A percentile compares a stretch with the other conserved stretches of the same genome.
These are phyloP conservation scores for Clonostachys solani DNA, from an alignment of 2,329 filamentous ascomycete species.

Conservation along the genomic window DNA sequence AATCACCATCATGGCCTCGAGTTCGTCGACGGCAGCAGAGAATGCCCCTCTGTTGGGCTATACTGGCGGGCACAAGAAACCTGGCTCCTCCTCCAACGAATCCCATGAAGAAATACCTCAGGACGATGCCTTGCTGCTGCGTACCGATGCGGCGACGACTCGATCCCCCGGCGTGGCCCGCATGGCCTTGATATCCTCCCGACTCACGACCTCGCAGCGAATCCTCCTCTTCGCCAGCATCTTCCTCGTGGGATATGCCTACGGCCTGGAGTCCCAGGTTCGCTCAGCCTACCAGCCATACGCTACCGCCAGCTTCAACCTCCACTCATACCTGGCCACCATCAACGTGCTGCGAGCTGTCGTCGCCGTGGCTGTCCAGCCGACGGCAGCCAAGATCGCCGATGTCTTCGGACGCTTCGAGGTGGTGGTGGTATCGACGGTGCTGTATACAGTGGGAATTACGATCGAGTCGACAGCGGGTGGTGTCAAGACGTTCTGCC, in stretches of 20 bases:
- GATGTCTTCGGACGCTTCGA: conserved; percentile 61
- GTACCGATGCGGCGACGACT: no score
- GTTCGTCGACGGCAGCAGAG: no score
- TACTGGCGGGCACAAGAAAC: no score
- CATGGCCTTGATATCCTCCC: conserved; percentile 42
- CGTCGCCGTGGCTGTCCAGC: conserved; percentile 54
- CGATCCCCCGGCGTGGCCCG: conserved; percentile 38
- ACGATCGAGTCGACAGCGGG: conserved; percentile 46
- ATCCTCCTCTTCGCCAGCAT: conserved; percentile 49
- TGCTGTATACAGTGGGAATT: conserved; percentile 52
- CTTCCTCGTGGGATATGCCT: conserved; percentile 57
- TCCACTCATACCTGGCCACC: conserved; percentile 53
- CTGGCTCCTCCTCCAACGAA: no score
- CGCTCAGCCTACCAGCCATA: conserved; percentile 48
- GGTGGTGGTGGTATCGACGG: conserved; percentile 46
- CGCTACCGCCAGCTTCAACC: conserved; percentile 44
- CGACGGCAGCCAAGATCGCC: conserved; percentile 56
- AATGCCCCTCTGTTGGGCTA: no score
- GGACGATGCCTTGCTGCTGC: no score
- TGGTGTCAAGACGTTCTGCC: conserved; percentile 44
- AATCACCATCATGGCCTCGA: no score
- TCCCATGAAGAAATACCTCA: no score
- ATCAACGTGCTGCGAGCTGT: conserved; percentile 55
- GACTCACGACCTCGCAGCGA: conserved; percentile 40
- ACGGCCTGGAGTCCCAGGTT: conserved; percentile 50